These are phyloP conservation scores for Thalassiosira profunda DNA, from an alignment of 108 stramenopile genomes.

Conservation along the genomic window DNA sequence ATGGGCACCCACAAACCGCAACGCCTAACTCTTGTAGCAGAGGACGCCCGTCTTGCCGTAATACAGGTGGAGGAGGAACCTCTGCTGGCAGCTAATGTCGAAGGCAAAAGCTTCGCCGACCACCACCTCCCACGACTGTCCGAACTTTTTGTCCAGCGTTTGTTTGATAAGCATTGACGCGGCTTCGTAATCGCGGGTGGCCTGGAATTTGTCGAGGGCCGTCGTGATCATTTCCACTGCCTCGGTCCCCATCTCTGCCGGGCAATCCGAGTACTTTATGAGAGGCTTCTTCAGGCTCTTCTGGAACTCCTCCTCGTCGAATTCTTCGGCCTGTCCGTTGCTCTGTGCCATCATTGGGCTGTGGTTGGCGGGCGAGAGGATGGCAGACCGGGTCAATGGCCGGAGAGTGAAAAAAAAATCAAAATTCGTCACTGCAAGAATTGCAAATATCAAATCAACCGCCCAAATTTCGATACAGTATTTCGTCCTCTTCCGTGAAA, in stretches of 20 bases:
- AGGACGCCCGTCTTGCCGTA: slow-evolving; percentile 62
- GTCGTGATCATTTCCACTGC: slow-evolving; percentile 83
- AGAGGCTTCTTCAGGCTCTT: slow-evolving; percentile 51
- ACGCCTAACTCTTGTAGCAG: slow-evolving; percentile 73
- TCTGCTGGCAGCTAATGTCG: slow-evolving; percentile 64
- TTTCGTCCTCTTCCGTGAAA: slow-evolving; percentile 1
- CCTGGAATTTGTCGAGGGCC: slow-evolving; percentile 83
- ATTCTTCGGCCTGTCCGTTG: not conserved
- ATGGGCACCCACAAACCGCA: no score
- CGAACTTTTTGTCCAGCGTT: slow-evolving; percentile 90
- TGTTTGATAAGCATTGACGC: slow-evolving; percentile 72
- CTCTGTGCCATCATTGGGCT: not conserved
- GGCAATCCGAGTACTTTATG: slow-evolving; percentile 82
- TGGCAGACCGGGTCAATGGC: no score
- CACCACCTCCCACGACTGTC: slow-evolving; percentile 85
- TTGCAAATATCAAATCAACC: slow-evolving; percentile 6
- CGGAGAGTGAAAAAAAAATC: no score
- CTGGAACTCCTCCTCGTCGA: slow-evolving; percentile 55
- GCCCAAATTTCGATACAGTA: slow-evolving; percentile 6
- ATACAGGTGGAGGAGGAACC: slow-evolving; percentile 64
- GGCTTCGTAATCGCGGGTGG: slow-evolving; percentile 76
- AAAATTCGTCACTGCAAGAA: no score
- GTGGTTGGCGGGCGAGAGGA: not conserved
- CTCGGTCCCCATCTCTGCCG: slow-evolving; percentile 83
- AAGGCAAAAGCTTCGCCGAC: slow-evolving; percentile 80